Conservation (phyloP, 1,139 yeast species). For the Nakaseomyces bracarensis region DNA sequence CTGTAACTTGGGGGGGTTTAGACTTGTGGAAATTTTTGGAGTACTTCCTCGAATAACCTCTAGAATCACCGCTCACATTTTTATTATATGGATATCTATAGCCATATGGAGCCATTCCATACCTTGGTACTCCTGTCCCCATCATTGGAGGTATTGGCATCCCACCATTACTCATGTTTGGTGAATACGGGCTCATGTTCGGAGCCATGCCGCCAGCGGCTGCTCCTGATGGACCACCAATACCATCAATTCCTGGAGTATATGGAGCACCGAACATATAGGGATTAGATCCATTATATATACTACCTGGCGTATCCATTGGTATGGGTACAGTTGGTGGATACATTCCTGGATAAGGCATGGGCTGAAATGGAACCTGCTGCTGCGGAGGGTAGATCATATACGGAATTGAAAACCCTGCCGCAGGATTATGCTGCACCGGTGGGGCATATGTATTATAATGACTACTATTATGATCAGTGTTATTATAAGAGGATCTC, state of each 20-base stretch:
- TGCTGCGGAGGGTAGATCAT: constrained; percentile 15
- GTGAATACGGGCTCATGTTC: not conserved
- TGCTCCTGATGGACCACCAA: not conserved
- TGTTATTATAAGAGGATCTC: constrained; percentile 6
- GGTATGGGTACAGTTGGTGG: not conserved
- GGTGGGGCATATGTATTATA: not conserved
- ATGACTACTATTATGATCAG: constrained; percentile 5
- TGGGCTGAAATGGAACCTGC: not conserved
- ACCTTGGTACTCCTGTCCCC: not conserved
- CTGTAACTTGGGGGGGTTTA: not conserved
- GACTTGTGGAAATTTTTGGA: not conserved
- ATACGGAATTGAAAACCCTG: constrained; percentile 13
- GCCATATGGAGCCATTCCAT: not conserved
- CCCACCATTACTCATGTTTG: not conserved
- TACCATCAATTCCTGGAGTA: not conserved
- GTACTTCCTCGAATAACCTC: not conserved
- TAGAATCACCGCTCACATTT: not conserved
- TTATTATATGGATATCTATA: not conserved
- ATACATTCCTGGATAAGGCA: constrained; percentile 2
- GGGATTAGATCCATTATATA: not conserved
- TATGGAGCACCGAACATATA: constrained; percentile 1
- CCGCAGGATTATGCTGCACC: not conserved
- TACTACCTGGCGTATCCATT: not conserved
- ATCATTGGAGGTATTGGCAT: constrained; percentile 1
- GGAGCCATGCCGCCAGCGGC: constrained; percentile 6